A percentile compares a stretch with the other conserved stretches of the same genome.
phyloP scores from a whole-genome alignment of 768 basidiomycete species.

The Leucocoprinus birnbaumii region DNA sequence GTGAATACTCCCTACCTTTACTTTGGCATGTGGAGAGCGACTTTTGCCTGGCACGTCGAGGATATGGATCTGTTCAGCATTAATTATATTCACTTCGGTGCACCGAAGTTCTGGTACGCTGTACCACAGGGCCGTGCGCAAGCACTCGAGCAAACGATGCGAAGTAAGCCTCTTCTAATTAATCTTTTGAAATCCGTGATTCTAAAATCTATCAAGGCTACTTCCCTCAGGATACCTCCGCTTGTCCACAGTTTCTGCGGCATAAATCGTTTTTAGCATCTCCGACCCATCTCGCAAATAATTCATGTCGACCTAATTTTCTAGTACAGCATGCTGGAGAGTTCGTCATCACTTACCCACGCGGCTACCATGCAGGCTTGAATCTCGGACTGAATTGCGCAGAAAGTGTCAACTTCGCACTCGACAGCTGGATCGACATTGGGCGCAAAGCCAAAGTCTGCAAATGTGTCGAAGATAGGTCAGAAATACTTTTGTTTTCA shows the following conservation, averaged over 20 bases:
- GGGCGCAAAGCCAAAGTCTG: slow-evolving; percentile 80
- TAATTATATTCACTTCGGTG: slow-evolving; percentile 98
- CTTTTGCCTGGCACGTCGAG: slow-evolving; percentile 99
- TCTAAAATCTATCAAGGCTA: slow-evolving; percentile 49
- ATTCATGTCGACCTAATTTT: slow-evolving; percentile 78
- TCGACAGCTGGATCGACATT: slow-evolving; percentile 91
- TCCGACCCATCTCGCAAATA: slow-evolving; percentile 75
- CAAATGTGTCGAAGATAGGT: slow-evolving; percentile 75
- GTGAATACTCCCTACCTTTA: slow-evolving; percentile 98
- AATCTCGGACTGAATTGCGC: slow-evolving; percentile 96
- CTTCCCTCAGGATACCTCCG: slow-evolving; percentile 83
- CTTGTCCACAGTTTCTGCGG: slow-evolving; percentile 91
- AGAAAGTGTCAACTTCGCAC: slow-evolving; percentile 95
- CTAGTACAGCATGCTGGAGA: slow-evolving; percentile 94
- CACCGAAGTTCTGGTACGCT: slow-evolving; percentile 97
- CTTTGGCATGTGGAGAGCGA: slow-evolving; percentile 99
- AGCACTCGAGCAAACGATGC: slow-evolving; percentile 88
- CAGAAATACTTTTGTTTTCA: slow-evolving; percentile 10
- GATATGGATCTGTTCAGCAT: slow-evolving; percentile 99
- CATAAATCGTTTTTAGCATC: slow-evolving; percentile 97
- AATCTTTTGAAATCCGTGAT: neutral
- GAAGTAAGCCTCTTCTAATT: slow-evolving; percentile 46
- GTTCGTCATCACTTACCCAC: slow-evolving; percentile 92
- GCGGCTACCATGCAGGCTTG: slow-evolving; percentile 96
- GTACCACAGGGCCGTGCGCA: slow-evolving; percentile 83